Conservation (phyloP, 2,329 filamentous ascomycete species). For the Stachybotrys echinatus region DNA sequence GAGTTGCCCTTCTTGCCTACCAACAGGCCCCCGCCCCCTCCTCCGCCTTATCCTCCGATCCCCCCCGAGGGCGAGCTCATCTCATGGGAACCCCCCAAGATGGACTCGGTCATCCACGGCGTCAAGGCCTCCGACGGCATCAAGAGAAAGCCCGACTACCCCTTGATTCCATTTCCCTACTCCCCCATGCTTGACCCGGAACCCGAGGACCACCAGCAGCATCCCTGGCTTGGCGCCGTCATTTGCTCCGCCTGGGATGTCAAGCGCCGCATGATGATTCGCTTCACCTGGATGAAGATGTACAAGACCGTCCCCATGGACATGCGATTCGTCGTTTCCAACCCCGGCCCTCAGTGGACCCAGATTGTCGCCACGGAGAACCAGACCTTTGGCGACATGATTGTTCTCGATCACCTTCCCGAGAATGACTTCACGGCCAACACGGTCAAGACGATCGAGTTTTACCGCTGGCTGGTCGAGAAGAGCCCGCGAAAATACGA, state of each 20-base stretch:
- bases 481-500: constrained; percentile 14
- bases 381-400: constrained; percentile 25
- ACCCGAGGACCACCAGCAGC: not conserved
- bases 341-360: constrained; percentile 19
- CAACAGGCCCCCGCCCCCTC: not conserved
- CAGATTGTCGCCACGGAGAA: constrained; percentile 21
- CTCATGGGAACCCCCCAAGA: not conserved
- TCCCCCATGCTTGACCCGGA: constrained; percentile 12
- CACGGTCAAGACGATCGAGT: constrained; percentile 26
- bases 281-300: constrained; percentile 24
- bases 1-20: not conserved
- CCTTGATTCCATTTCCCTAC: constrained; percentile 15
- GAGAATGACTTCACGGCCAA: constrained; percentile 25
- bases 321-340: constrained; percentile 23
- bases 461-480: constrained; percentile 23
- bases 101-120: not conserved
- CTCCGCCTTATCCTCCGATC: not conserved
- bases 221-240: constrained; percentile 22
- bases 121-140: not conserved
- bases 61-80: not conserved
- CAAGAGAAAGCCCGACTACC: constrained; percentile 6
- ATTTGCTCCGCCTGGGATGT: constrained; percentile 20
- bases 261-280: constrained; percentile 22
- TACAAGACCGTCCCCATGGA: constrained; percentile 22
- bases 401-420: constrained; percentile 23